phyloP scores from a whole-genome alignment of 2,329 filamentous ascomycete genomes.

The Nothophaeocryptopus gaeumannii region DNA sequence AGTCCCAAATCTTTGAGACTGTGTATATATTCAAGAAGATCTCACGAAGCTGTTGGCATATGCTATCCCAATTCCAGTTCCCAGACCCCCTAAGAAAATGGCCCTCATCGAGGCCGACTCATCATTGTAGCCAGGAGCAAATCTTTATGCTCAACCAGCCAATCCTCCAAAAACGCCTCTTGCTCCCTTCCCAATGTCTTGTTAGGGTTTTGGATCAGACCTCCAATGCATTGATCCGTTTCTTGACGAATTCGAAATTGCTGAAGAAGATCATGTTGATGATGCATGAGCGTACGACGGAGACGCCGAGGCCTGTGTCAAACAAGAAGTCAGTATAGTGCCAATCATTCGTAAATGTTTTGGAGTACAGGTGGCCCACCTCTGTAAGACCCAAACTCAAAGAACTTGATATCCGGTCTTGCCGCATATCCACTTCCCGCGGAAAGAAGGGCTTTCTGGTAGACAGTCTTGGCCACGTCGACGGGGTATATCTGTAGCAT shows the following conservation, averaged over 20 bases:
- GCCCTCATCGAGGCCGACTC: too few species aligned
- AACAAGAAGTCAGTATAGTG: not conserved
- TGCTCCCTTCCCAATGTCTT: not conserved
- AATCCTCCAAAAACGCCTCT: not conserved
- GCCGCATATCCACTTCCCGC: slow-evolving; percentile 52
- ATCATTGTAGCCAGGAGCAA: too few species aligned
- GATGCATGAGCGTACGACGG: slow-evolving; percentile 76
- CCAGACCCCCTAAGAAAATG: too few species aligned
- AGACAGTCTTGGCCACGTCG: slow-evolving; percentile 81
- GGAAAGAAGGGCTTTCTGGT: slow-evolving; percentile 76
- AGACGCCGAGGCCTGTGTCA: slow-evolving; percentile 63
- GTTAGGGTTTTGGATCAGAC: not conserved
- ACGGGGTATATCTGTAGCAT: slow-evolving; percentile 55
- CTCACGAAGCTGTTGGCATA: too few species aligned
- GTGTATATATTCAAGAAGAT: too few species aligned
- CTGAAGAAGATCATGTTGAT: slow-evolving; percentile 91
- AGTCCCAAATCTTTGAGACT: too few species aligned
- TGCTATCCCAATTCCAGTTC: too few species aligned
- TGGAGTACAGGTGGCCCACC: slow-evolving; percentile 43
- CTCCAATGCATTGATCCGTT: slow-evolving; percentile 45
- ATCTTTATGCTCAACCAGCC: too few species aligned
- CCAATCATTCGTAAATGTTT: not conserved
- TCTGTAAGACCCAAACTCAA: slow-evolving; percentile 75
- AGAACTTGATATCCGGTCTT: slow-evolving; percentile 71
- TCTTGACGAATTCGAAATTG: slow-evolving; percentile 78